phyloP scores from a whole-genome alignment of 352 stramenopile genomes.

The Halophytophthora polymorphica region DNA sequence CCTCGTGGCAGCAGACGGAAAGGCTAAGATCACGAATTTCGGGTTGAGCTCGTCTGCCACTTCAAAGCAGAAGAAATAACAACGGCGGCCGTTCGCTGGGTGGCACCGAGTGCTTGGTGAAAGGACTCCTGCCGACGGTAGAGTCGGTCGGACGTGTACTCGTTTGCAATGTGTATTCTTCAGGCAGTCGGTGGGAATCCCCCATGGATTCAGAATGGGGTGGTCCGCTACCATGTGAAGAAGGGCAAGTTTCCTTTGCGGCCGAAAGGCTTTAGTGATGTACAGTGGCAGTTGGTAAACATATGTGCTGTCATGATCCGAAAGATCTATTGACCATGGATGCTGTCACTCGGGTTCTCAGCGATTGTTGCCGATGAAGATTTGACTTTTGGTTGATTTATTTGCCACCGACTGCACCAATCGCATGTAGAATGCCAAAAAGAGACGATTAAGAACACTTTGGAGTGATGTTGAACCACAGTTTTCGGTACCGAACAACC shows the following conservation, averaged over 20 bases:
- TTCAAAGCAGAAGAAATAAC: too few species aligned
- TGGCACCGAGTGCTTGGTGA: too few species aligned
- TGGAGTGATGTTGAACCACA: neutral
- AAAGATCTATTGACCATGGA: neutral
- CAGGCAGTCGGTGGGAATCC: neutral
- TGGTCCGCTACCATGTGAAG: neutral
- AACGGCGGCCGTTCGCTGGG: too few species aligned
- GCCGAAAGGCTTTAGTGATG: neutral
- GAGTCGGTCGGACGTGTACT: too few species aligned
- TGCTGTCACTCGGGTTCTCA: neutral
- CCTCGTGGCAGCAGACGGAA: too few species aligned
- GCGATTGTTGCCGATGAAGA: too few species aligned
- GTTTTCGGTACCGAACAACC: too few species aligned
- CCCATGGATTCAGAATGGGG: neutral
- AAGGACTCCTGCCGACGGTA: too few species aligned
- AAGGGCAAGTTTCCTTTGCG: neutral
- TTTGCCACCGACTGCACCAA: neutral
- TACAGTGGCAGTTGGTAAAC: neutral
- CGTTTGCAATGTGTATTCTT: too few species aligned
- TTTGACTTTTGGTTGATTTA: neutral
- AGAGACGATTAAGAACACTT: neutral
- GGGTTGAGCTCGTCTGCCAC: too few species aligned
- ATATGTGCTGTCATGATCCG: neutral
- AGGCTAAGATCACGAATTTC: too few species aligned
- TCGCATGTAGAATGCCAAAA: neutral